Conservation (phyloP, 1,284 basidiomycete genomes). For the Pisolithus thermaeus region DNA sequence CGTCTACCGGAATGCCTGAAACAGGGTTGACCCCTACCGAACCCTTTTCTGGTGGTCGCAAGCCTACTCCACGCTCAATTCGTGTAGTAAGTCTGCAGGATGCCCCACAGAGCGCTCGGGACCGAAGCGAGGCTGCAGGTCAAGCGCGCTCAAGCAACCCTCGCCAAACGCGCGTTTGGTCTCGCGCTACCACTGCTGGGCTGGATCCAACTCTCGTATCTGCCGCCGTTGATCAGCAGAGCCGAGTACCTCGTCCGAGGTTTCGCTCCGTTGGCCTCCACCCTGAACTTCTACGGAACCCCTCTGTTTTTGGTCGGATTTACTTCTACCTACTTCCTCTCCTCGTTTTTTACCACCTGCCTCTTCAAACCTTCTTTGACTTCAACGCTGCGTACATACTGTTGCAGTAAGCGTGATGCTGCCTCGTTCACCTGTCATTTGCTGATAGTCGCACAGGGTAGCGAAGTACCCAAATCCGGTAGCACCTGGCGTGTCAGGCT, state of each 20-base stretch:
- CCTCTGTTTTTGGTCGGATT: constrained; percentile 47
- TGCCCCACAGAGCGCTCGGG: constrained; percentile 30
- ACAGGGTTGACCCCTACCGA: constrained; percentile 39
- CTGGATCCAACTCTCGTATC: constrained; percentile 44
- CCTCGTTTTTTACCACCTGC: constrained; percentile 63
- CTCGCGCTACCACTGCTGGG: constrained; percentile 49
- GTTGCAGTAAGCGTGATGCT: constrained; percentile 53
- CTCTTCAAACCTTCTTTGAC: constrained; percentile 73
- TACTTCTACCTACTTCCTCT: constrained; percentile 65
- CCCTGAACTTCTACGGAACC: constrained; percentile 58
- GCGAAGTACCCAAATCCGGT: constrained; percentile 63
- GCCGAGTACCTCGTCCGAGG: constrained; percentile 45
- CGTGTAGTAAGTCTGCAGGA: constrained; percentile 67
- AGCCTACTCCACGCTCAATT: constrained; percentile 70
- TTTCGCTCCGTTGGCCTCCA: constrained; percentile 62
- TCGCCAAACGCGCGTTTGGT: constrained; percentile 48
- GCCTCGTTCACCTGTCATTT: constrained; percentile 3
- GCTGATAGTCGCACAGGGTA: constrained; percentile 39
- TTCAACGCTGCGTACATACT: constrained; percentile 76
- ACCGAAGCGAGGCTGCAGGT: constrained; percentile 46
- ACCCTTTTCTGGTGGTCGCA: constrained; percentile 51
- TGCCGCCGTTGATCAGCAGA: constrained; percentile 28
- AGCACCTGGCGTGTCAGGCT: constrained; percentile 59
- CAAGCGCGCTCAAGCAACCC: constrained; percentile 38
- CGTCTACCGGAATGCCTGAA: constrained; percentile 39